Percentiles rank a stretch among this genome's conserved stretches.
Conservation (phyloP, 2,329 filamentous ascomycete genomes). For the Fonsecaea multimorphosa region DNA sequence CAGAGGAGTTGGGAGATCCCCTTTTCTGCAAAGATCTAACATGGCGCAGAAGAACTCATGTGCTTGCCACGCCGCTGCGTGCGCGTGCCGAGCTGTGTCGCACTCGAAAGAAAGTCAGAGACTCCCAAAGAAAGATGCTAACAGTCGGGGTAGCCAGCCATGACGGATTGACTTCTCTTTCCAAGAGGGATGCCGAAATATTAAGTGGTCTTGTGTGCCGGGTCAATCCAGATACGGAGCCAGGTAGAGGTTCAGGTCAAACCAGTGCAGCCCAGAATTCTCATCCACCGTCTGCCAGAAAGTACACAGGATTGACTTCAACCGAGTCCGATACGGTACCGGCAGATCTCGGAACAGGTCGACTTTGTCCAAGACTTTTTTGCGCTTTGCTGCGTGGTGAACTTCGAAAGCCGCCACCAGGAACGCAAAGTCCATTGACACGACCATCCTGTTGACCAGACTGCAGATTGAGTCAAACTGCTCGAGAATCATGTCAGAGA, state of each 20-base stretch:
- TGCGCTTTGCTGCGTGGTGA: background rate
- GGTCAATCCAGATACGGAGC: background rate
- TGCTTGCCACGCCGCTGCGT: too few species aligned
- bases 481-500: background rate
- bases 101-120: too few species aligned
- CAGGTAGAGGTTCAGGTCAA: background rate
- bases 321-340: background rate
- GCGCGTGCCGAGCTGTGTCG: too few species aligned
- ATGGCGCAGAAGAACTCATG: too few species aligned
- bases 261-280: background rate
- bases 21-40: background rate
- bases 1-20: background rate
- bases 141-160: background rate
- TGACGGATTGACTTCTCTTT: background rate
- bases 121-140: too few species aligned
- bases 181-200: background rate
- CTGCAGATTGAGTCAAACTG: background rate
- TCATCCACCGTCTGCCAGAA: background rate
- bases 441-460: background rate
- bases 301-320: background rate
- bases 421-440: background rate
- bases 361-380: background rate
- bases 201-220: background rate
- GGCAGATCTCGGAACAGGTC: background rate
- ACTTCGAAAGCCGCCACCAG: background rate